Base-by-base conservation (phyloP, 2,329 filamentous ascomycete genomes). In the Calonectria ilicicola region DNA sequence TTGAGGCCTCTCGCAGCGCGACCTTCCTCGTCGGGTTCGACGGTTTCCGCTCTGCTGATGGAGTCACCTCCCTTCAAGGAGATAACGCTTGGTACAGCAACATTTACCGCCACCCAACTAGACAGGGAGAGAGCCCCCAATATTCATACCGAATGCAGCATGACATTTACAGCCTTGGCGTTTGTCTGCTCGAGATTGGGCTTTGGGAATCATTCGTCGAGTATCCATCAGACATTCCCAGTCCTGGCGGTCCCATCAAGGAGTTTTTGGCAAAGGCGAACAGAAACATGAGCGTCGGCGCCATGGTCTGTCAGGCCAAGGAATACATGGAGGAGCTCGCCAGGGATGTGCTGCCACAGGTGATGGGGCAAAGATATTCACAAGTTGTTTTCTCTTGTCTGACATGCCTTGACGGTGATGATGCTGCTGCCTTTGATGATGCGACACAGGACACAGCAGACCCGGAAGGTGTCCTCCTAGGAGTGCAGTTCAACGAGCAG, bases 141-240 rank as follows among this genome's bases (percentile, higher is more conserved):
- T 53, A 70, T 9, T 15, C 35, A 23, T 70, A 70, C 63, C 23
- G 53, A 3, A 70, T 70, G 63, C 68, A 70, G 63, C 68, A 70
- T 17, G 68, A 70, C n/a, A 65, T 70, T 5, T 70, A 70, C 63
- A 70, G 68, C 44, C 53, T 70, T 14, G 68, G 68, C 7, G 68
- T 70, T 14, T 70, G 68, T 23, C 68, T 70, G 53, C 68, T 70
- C 5, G 68, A 70, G 21, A 66, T 70, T 26, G 68, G 68, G 3
- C 51, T 70, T 14, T 70, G 68, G 68, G 63, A 66, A 14, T 65
- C 68, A 7, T 70, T 70, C 49, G 62, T 70, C 26, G 66, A 68
- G 10, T 68, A 68, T n/a, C 56, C 66, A 17, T 42, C 66, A 2
- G 66, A 68, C 23, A 32, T 23, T 3, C 66, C 66, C 7, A 63